Percentiles rank a stretch among this genome's conserved stretches.
phyloP scores from a whole-genome alignment of 176 grass and related monocot genomes.

The Phyllostachys edulis region DNA sequence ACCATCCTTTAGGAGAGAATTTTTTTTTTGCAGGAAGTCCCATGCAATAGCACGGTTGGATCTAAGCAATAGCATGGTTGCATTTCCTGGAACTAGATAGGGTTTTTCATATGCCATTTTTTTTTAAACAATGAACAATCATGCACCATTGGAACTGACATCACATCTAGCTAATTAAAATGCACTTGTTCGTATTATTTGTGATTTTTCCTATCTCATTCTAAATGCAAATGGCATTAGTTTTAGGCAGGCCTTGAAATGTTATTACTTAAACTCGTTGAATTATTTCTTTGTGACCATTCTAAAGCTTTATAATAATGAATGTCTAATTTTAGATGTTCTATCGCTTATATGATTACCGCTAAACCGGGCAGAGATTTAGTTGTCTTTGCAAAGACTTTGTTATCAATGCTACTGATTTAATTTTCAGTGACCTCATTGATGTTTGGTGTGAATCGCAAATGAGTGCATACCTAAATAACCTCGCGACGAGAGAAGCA shows the following conservation, averaged over 20 bases:
- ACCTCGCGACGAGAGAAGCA: constrained; percentile 65
- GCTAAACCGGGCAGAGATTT: constrained; percentile 13
- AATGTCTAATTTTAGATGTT: constrained; percentile 15
- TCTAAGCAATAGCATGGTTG: too few relatives aligned
- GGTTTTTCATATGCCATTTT: too few relatives aligned
- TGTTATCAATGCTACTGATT: not conserved
- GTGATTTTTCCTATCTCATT: not conserved
- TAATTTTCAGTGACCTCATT: constrained; percentile 71
- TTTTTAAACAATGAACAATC: too few relatives aligned
- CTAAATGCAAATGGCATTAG: not conserved
- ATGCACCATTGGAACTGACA: not conserved
- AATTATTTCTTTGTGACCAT: not conserved
- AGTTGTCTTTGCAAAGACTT: not conserved
- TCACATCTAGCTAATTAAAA: not conserved
- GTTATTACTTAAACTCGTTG: not conserved
- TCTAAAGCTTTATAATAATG: constrained; percentile 3
- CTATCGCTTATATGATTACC: not conserved
- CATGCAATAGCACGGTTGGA: too few relatives aligned
- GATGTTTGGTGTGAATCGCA: constrained; percentile 91
- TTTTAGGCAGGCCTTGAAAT: constrained; percentile 22
- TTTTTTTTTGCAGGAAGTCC: too few relatives aligned
- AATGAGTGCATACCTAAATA: constrained; percentile 91
- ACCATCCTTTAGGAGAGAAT: too few relatives aligned
- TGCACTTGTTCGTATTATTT: not conserved
- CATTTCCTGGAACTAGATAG: not conserved